Evolutionary conservation across 352 stramenopile genomes (phyloP).

Genomic region (Albugo laibachii): DNA sequence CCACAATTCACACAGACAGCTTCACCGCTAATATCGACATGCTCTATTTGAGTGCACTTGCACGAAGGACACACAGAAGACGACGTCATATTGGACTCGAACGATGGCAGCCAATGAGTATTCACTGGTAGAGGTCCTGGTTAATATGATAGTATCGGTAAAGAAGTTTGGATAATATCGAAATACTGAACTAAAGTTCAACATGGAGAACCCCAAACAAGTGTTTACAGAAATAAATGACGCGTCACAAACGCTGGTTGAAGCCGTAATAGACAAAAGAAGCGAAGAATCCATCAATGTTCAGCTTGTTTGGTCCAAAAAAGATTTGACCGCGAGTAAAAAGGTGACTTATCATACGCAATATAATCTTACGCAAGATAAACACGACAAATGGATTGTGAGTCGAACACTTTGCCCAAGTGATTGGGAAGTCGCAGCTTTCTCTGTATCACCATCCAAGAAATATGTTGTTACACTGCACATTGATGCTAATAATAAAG

Average conservation of each 20-base stretch:
- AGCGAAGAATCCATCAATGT: slow-evolving; percentile 3
- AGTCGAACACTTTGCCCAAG: slow-evolving; percentile 16
- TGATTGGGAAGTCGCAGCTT: slow-evolving; percentile 17
- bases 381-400: slow-evolving; percentile 9
- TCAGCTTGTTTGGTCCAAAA: slow-evolving; percentile 39
- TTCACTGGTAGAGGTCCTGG: no score
- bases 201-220: no score
- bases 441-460: slow-evolving; percentile 32
- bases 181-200: no score
- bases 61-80: slow-evolving; percentile 84
- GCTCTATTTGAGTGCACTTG: slow-evolving; percentile 88
- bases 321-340: slow-evolving; percentile 30
- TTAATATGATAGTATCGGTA: no score
- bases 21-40: slow-evolving; percentile 80
- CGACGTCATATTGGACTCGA: slow-evolving; percentile 1
- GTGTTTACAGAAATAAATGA: no score
- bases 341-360: slow-evolving; percentile 33
- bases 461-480: slow-evolving; percentile 34
- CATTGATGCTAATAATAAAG: slow-evolving; percentile 13
- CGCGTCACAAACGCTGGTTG: no score
- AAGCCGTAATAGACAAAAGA: no score
- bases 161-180: no score
- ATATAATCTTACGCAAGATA: slow-evolving; percentile 16
- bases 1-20: slow-evolving; percentile 74
- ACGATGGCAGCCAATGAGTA: no score